Percentiles rank a stretch among this genome's conserved stretches.
These are phyloP conservation scores for Lichtheimia corymbifera DNA, from an alignment of 371 early-diverging fungal species.

Conservation along the genomic window DNA sequence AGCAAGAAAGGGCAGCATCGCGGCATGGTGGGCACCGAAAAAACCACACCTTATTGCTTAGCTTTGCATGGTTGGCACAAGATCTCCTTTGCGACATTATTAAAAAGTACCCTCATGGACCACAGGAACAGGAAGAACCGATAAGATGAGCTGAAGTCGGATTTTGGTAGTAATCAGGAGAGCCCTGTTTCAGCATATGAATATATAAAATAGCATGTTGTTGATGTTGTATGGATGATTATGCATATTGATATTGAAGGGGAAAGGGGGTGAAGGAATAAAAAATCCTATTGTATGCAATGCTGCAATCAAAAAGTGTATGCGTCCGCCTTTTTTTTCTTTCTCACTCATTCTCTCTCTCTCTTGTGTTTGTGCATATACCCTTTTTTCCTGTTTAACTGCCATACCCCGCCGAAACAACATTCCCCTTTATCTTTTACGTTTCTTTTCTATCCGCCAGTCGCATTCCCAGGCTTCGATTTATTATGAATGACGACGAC, in stretches of 20 bases:
- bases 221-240: too few relatives aligned
- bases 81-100: constrained; percentile 52
- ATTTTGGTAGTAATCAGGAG: too few relatives aligned
- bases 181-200: too few relatives aligned
- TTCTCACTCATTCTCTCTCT: neutral
- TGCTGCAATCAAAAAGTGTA: neutral
- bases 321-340: neutral
- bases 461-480: neutral
- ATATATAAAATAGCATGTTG: too few relatives aligned
- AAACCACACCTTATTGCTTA: constrained; percentile 1
- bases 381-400: neutral
- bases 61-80: constrained; percentile 69
- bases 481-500: neutral
- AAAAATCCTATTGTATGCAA: neutral
- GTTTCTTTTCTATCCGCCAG: neutral
- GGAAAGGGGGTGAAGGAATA: neutral
- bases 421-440: too few relatives aligned
- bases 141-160: too few relatives aligned
- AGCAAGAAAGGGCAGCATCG: too few relatives aligned
- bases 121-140: too few relatives aligned
- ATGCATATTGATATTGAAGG: neutral
- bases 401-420: neutral
- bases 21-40: too few relatives aligned
- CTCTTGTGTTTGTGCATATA: constrained; percentile 1
- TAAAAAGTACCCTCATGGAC: neutral